Evolutionary conservation across 257 asterid species (phyloP), one percentile per base, ranked within the genome.

Genomic region (Solanum virginianum): DNA sequence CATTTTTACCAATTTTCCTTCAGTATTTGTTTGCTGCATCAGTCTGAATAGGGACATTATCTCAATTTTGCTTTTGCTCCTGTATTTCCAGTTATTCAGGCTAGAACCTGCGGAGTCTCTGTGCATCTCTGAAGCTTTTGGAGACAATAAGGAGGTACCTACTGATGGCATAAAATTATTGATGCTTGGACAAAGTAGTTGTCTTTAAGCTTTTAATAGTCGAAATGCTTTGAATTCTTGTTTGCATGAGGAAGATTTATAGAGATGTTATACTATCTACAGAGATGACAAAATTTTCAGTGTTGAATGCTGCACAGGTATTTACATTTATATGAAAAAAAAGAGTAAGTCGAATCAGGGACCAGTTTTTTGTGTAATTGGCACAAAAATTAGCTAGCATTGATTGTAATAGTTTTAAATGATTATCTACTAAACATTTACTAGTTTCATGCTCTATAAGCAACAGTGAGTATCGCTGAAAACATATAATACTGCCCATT

Each of bases 101-200:
- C 88, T 97, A 45, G 92, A 95, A 24, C 90, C 95, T 2, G 89
- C 80, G 80, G 96, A 92, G 77, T 94, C 94, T 32, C 87, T 95
- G 71, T 95, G 98, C 88, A 87, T 93, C 60, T 87, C 95, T 72
- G 99, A 89, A 86, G 95, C 92, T 87, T 87, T 91, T 45, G 96
- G 89, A 87, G 81, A 75, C 85, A 89, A 88, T 86, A 92, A 92
- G 86, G 98, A 94, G 99, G 99, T 77, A 77, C 49, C 10, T 77
- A 16, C 53, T 77, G 47, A 26, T 51, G 16, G 82, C 65, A 2
- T 77, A 49, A 51, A 49, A 26, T 16, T 51, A 8, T 53, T 77
- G 47, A 53, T 53, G 63, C 36, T 77, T 77, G 63, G 82, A 53
- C 26, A 26, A 12, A 51, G 26, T 77, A 15, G 82, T 16, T 77